Evolutionary conservation across 2,329 filamentous ascomycete genomes (phyloP), one percentile per base, ranked within the genome.

Genomic region (Raffaelea deltoideospora): DNA sequence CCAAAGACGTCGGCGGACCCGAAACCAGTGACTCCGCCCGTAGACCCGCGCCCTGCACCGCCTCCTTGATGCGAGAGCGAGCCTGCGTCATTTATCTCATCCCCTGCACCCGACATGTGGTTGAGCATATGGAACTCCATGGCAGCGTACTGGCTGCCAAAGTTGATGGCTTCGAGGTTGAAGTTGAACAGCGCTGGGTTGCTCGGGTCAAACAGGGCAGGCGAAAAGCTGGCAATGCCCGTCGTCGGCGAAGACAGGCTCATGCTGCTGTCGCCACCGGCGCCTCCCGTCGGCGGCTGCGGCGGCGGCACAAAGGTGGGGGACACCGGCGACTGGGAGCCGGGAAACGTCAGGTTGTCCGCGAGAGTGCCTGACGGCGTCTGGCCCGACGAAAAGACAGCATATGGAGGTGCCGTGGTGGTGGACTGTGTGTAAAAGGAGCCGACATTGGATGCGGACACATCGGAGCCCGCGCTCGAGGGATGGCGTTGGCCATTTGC

Each of bases 101-200:
- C 83, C n/a, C 76, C 80, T 13, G 83, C 80, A 13, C 82, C 82
- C 41, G 84, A 85, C 82, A 98, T 93, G 54, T 96, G 88, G 21
- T 85, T 86, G 0, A 98, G 72, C 72, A 96, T 95, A 37, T 86
- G 82, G 54, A 96, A 95, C 56, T 96, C 90, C 55, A 94, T 69
- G 15, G 87, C 88, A 41, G 87, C 88, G 52, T 96, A 98, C 45
- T 93, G 85, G 53, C 90, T 96, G 38, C 86, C 87, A 55, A 96
- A 98, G 54, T 90, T 90, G 53, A 95, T 71, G 41, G 85, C 86
- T 38, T 92, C 86, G 10, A 95, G 73, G 54, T 96, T 87, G 55
- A 96, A 94, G 54, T 95, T 95, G 69, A 92, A 95, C 38, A 94
- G 61, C 1, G 86, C 82, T 4, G 87, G 85, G 53, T 96, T 90